Evolutionary conservation across 163 green algal species (phyloP).

Genomic region (Scenedesmus sp.): DNA sequence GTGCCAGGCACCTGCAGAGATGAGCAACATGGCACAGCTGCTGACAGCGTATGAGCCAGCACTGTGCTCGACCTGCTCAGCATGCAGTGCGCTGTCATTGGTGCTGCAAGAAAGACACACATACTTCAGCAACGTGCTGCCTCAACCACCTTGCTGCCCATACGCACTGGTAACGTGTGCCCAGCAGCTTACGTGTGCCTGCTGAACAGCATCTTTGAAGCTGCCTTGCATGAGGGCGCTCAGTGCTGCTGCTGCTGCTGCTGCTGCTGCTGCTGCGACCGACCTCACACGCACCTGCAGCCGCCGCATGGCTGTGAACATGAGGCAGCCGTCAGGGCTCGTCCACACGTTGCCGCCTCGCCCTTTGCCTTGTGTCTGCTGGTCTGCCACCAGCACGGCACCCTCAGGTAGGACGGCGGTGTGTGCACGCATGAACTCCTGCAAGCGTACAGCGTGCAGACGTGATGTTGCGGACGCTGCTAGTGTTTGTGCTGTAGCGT

Average conservation of each 20-base stretch:
- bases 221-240: too few relatives aligned
- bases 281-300: constrained; percentile 65
- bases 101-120: too few relatives aligned
- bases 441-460: background rate
- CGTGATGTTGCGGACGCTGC: background rate
- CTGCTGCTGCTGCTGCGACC: background rate
- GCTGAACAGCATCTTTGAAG: too few relatives aligned
- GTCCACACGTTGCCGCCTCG: constrained; percentile 91
- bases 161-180: too few relatives aligned
- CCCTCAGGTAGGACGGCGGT: constrained; percentile 41
- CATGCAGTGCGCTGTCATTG: too few relatives aligned
- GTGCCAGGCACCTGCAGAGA: constrained; percentile 54
- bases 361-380: constrained; percentile 59
- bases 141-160: too few relatives aligned
- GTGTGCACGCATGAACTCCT: constrained; percentile 57
- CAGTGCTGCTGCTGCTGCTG: too few relatives aligned
- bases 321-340: constrained; percentile 93
- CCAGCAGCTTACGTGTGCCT: too few relatives aligned
- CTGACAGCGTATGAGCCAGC: too few relatives aligned
- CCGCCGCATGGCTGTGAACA: constrained; percentile 84
- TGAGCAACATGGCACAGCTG: background rate
- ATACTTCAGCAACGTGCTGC: too few relatives aligned
- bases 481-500: background rate
- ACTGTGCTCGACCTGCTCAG: too few relatives aligned
- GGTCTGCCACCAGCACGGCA: constrained; percentile 49